Evolutionary conservation across 129 eudicot genomes (phyloP), one percentile per base, ranked within the genome.

Genomic region (Artemisia annua): DNA sequence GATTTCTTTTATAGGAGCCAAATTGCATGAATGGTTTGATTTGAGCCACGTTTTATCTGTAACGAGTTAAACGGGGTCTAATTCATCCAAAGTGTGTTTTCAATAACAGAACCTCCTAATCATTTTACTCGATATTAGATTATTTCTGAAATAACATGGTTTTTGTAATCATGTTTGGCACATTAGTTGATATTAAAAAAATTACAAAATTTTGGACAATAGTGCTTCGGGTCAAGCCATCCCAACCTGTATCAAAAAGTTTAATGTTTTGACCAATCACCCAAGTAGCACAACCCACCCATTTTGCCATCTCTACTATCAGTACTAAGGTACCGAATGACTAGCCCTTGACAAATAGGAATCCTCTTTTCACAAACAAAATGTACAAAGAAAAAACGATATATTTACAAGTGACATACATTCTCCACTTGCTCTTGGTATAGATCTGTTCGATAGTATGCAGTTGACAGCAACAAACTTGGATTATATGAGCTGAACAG

Each of bases 401-500:
- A 79, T 7, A 35, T 64, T 15, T 64, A 58, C 66, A 79, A 66
- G 77, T 24, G 62, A 9, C 79, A 66, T 84, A 95, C 97, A 89
- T 95, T 88, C 65, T 88, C 85, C 73, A 95, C 65, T 30, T 65
- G 74, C 69, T 81, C 89, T 73, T 86, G 88, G 84, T 90, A 95
- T 69, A 95, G 67, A 83, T 90, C 99, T 66, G 94, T 88, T 68
- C 97, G 86, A 55, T 95, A 80, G 80, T 90, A 95, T 75, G 96
- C 99, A 80, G 96, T 95, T 66, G 99, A 95, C 88, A 90, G 77
- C 89, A 95, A 67, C 72, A 58, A 50, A 65, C 69, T 83, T 68
- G 97, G 97, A 77, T 87, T 90, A 82, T 72, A 95, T 32, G 97
- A 95, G 51, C 73, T 82, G 69, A 95, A 95, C 57, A 95, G 92